Evolutionary conservation across 768 basidiomycete species (phyloP).

Genomic region (Collybia sordida): DNA sequence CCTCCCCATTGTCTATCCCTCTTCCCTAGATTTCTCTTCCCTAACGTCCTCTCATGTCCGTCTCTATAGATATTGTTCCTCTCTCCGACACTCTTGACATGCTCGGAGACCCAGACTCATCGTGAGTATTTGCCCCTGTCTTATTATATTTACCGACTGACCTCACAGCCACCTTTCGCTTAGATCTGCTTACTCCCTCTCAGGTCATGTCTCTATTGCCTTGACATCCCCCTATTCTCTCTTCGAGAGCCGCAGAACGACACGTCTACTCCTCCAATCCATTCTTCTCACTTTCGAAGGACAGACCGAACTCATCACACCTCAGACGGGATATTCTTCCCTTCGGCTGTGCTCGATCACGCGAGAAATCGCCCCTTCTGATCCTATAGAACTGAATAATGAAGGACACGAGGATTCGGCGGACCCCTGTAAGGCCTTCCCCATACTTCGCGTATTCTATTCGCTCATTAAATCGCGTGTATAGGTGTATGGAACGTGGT

Average conservation of each 20-base stretch:
- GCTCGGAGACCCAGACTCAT: constrained; percentile 65
- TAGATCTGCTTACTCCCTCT: constrained; percentile 86
- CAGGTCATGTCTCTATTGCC: constrained; percentile 74
- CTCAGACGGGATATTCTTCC: constrained; percentile 63
- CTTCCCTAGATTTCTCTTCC: constrained; percentile 16
- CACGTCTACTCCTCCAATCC: constrained; percentile 62
- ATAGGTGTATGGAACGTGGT: constrained; percentile 69
- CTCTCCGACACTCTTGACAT: constrained; percentile 58
- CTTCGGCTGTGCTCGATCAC: constrained; percentile 67
- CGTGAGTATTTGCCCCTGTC: constrained; percentile 41
- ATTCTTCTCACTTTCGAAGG: constrained; percentile 82
- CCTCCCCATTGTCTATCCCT: constrained; percentile 13
- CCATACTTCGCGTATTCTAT: background rate
- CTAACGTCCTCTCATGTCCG: constrained; percentile 48
- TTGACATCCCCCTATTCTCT: constrained; percentile 57
- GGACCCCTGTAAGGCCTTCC: constrained; percentile 43
- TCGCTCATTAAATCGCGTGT: constrained; percentile 5
- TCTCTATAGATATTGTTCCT: constrained; percentile 65
- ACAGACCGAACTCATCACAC: constrained; percentile 72
- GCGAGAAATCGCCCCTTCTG: constrained; percentile 56
- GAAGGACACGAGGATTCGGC: constrained; percentile 59
- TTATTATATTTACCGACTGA: background rate
- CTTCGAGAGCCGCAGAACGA: constrained; percentile 51
- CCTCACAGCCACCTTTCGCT: background rate
- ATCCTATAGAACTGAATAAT: constrained; percentile 60